phyloP scores from a whole-genome alignment of 73 alveolate species.

The Blepharisma stoltei region DNA sequence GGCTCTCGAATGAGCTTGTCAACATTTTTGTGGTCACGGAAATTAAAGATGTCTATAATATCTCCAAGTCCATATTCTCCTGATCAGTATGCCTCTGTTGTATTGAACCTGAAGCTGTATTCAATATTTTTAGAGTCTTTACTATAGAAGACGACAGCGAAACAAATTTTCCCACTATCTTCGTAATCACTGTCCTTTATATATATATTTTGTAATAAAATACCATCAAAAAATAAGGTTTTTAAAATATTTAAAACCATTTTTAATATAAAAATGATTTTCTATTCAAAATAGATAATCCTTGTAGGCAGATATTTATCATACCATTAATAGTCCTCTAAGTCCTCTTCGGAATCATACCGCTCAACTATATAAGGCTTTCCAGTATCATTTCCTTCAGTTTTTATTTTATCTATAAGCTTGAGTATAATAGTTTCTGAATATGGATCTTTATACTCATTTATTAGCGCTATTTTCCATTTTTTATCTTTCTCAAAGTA shows the following conservation, averaged over 20 bases:
- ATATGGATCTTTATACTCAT: not conserved
- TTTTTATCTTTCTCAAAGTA: not conserved
- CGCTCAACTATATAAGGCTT: not conserved
- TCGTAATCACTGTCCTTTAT: slow-evolving; percentile 41
- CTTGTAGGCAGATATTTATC: too few relatives aligned
- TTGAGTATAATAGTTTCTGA: not conserved
- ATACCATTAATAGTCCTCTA: too few relatives aligned
- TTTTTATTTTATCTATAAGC: not conserved
- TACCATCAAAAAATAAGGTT: too few relatives aligned
- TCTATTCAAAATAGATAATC: too few relatives aligned
- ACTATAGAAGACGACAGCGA: slow-evolving; percentile 28
- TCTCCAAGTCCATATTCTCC: slow-evolving; percentile 64
- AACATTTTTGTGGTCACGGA: not conserved
- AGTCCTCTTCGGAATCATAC: slow-evolving; percentile 29
- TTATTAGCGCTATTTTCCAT: not conserved
- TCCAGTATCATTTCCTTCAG: not conserved
- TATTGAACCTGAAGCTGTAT: not conserved
- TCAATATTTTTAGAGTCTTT: slow-evolving; percentile 21
- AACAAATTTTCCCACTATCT: slow-evolving; percentile 36
- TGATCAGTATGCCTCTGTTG: slow-evolving; percentile 24
- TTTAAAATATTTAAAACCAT: too few relatives aligned
- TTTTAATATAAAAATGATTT: too few relatives aligned
- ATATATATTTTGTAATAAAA: too few relatives aligned
- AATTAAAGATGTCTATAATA: slow-evolving; percentile 40
- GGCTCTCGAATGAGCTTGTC: too few relatives aligned